Percentiles rank a stretch among this genome's conserved stretches.
Conservation (phyloP, 345 rosid genomes). For the Eucalyptus fibrosa region DNA sequence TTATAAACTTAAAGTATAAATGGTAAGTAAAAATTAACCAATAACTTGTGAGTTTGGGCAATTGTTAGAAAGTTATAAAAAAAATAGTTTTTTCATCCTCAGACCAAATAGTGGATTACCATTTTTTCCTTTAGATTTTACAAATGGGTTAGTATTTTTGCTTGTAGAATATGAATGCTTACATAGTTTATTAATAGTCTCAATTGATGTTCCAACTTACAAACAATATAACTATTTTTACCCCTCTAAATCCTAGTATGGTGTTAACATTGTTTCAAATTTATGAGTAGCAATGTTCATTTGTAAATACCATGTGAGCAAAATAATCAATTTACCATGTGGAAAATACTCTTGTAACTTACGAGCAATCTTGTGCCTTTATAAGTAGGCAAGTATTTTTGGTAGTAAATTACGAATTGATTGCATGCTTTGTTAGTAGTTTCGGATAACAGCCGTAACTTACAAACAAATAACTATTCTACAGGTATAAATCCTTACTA, state of each 20-base stretch:
- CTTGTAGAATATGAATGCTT: background rate
- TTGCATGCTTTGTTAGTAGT: background rate
- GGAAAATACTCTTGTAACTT: too few relatives aligned
- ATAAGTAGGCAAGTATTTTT: background rate
- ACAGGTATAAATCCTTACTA: too few relatives aligned
- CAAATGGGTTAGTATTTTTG: fast-evolving
- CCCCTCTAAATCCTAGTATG: background rate
- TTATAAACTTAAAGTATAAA: background rate
- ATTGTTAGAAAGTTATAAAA: background rate
- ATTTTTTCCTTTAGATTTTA: background rate
- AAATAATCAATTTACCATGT: too few relatives aligned
- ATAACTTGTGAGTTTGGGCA: background rate
- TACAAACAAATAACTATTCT: background rate
- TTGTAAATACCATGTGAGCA: background rate
- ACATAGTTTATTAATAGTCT: background rate
- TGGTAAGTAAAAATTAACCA: fast-evolving
- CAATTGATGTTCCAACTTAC: background rate
- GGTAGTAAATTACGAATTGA: fast-evolving
- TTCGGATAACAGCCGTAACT: fast-evolving
- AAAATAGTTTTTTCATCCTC: background rate
- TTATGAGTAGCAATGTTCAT: background rate
- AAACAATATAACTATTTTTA: background rate
- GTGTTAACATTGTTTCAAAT: too few relatives aligned
- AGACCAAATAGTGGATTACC: background rate
- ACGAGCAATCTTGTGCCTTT: fast-evolving